Base-by-base conservation (phyloP, 805 yeast genomes). In the Candida stauntonica region DNA sequence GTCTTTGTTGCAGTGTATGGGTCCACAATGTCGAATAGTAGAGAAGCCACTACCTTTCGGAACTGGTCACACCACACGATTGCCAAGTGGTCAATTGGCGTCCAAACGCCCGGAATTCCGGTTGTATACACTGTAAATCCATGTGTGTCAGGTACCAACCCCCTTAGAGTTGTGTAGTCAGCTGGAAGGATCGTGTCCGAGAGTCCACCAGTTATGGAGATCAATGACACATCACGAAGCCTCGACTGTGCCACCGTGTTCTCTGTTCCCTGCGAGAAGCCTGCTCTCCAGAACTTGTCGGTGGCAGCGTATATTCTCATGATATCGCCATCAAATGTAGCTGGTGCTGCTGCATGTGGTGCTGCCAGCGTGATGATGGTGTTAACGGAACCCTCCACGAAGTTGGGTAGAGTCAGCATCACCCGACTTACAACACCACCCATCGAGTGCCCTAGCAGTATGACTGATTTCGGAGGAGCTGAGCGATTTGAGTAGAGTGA, bases 21-120 rank as follows among this genome's bases (percentile, higher is more conserved):
- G 50, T 86, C 84, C 2, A 77, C 72, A 11, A 83, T 66, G 21
- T 75, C 81, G 33, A 84, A 61, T 26, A 93, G 54, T 0, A 79
- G 64, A 35, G 63, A 63, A 7, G 86, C 81, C 2, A 91, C 47
- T 13, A 70, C 74, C 36, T 73, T 67, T 36, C 97, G 71, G 27
- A 89, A 63, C 58, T 91, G 97, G 44, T 80, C 85, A 61, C 99
- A 91, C 99, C 99, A 91, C 2, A 91, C 95, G 33, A 93, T 80
- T 1, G 98, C 97, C 47, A 87, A 70, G 63, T 91, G 99, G 60
- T 91, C 98, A 29, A 88, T 79, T 1, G 96, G 84, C 1, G 96
- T 80, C 95, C 97, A 91, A 1, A 91, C 96, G 2, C 71, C 72
- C 0, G 96, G 96, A 9, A 91, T 82, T 1, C 95, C 89, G 0